phyloP scores from a whole-genome alignment of 768 basidiomycete genomes.

The Pleurotus pulmonarius region DNA sequence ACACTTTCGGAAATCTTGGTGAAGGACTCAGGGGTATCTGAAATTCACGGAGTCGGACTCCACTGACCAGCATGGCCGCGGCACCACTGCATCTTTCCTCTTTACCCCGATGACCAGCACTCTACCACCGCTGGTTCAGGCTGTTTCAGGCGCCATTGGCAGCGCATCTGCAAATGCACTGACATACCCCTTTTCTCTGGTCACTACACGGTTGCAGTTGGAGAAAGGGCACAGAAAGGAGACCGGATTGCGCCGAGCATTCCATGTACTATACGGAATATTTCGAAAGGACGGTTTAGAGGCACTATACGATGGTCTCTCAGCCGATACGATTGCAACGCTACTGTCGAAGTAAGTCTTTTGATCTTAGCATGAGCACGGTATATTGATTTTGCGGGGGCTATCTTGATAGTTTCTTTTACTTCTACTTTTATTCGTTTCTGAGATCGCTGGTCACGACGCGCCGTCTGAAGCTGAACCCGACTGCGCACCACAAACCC shows the following conservation, averaged over 20 bases:
- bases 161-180: slow-evolving; percentile 50
- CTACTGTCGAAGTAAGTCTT: slow-evolving; percentile 45
- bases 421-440: slow-evolving; percentile 56
- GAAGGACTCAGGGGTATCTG: too few relatives aligned
- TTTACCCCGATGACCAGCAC: slow-evolving; percentile 46
- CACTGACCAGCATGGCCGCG: background rate
- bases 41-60: too few relatives aligned
- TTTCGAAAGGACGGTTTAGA: slow-evolving; percentile 34
- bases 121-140: slow-evolving; percentile 57
- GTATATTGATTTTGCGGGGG: background rate
- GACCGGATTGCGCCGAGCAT: slow-evolving; percentile 25
- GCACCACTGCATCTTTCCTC: background rate
- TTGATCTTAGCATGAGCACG: background rate
- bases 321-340: slow-evolving; percentile 50
- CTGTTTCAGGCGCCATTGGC: slow-evolving; percentile 53
- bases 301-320: slow-evolving; percentile 49
- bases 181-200: slow-evolving; percentile 58
- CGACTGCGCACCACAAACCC: slow-evolving; percentile 2
- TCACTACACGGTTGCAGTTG: slow-evolving; percentile 47
- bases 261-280: slow-evolving; percentile 35
- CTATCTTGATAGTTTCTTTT: slow-evolving; percentile 42
- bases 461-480: slow-evolving; percentile 21
- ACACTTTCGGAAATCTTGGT: too few relatives aligned
- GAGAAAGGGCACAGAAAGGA: slow-evolving; percentile 21
- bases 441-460: slow-evolving; percentile 35